A percentile compares a stretch with the other conserved stretches of the same genome.
Evolutionary conservation across 225 moss, liverwort and hornwort genomes (phyloP).

Genomic region (Physcomitrellopsis africana): DNA sequence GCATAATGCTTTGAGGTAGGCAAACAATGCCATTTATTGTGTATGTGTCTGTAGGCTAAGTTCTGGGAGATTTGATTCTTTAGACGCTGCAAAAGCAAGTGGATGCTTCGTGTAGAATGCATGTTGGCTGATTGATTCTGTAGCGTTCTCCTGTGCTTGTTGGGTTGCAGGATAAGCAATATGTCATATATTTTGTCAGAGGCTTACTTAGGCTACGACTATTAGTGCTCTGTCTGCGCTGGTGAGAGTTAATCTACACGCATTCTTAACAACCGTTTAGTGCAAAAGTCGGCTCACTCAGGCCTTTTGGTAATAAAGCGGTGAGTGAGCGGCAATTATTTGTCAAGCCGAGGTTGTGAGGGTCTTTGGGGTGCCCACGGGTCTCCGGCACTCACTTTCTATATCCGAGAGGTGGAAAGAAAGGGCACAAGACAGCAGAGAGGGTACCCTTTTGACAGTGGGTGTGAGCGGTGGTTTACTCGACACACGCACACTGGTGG

Average conservation of each 20-base stretch:
- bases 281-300: slow-evolving; percentile 38
- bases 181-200: slow-evolving; percentile 42
- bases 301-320: slow-evolving; percentile 30
- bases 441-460: slow-evolving; percentile 97
- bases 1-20: slow-evolving; percentile 66
- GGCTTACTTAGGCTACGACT: slow-evolving; percentile 41
- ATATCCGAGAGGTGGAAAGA: slow-evolving; percentile 63
- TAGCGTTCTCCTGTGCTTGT: slow-evolving; percentile 49
- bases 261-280: slow-evolving; percentile 36
- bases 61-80: slow-evolving; percentile 15
- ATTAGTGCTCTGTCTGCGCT: slow-evolving; percentile 46
- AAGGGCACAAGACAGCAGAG: slow-evolving; percentile 67
- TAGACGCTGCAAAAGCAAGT: not conserved
- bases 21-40: slow-evolving; percentile 56
- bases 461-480: slow-evolving; percentile 98
- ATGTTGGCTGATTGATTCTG: slow-evolving; percentile 38
- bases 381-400: slow-evolving; percentile 27
- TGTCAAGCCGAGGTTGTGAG: slow-evolving; percentile 38
- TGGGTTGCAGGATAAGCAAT: slow-evolving; percentile 51
- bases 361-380: slow-evolving; percentile 31
- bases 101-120: slow-evolving; percentile 11
- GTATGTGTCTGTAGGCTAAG: slow-evolving; percentile 19
- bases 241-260: slow-evolving; percentile 43
- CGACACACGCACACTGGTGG: slow-evolving; percentile 99
- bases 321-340: slow-evolving; percentile 34